Evolutionary conservation across 805 yeast genomes (phyloP), one percentile per base, ranked within the genome.

Genomic region (Saccharomycopsis sp.): DNA sequence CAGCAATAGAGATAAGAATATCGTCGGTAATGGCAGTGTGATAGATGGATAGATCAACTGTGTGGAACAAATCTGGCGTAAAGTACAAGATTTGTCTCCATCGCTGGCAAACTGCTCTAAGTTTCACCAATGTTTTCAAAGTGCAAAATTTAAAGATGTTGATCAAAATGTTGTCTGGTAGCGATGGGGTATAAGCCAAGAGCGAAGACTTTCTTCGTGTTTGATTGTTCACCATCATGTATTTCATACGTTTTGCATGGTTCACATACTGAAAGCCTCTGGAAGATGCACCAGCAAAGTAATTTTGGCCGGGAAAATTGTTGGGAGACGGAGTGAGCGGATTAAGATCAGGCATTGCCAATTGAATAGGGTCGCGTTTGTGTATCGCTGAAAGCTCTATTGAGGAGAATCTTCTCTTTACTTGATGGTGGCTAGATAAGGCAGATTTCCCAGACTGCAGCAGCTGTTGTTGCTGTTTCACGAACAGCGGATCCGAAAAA

Each of bases 61-160:
- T 56, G 16, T 62, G 64, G 50, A 70, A 71, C 26, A 80, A 61
- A 15, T 64, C 67, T 1, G 76, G 72, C 0, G 82, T 75, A 23
- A 71, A 67, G 43, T 69, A 70, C 13, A 80, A 57, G 26, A 82
- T 57, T 48, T 77, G 82, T 50, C 79, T 66, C 88, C 89, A 82
- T 49, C 79, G 68, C 45, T 71, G 63, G 55, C 81, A 74, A 29
- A 80, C 77, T 3, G 67, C 50, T 41, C 80, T 62, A 47, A 75
- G 50, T 50, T 67, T 71, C 81, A 80, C 75, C 43, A 78, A 58
- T n/a, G 68, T 71, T 1, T 76, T 77, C 21, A 82, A 61, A 6
- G 71, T 64, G 34, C 80, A 55, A 43, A 61, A 61, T 30, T 67
- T 67, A 48, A 82, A 78, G 1, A 77, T 68, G 43, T 61, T 60